phyloP scores from a whole-genome alignment of 768 basidiomycete genomes.

The Mycena indigotica region DNA sequence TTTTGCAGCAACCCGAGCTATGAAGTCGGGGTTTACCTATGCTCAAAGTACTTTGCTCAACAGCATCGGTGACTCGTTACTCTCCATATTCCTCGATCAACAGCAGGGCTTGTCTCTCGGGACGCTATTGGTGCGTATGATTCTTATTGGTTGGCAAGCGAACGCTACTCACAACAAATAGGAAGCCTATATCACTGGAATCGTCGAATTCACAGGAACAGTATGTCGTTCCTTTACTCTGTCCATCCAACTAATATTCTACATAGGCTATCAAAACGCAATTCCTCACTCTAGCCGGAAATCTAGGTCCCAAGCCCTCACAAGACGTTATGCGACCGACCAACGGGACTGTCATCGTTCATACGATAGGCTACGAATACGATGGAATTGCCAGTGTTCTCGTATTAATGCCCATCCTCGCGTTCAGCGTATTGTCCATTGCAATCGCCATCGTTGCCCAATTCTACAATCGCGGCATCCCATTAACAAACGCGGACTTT shows the following conservation, averaged over 20 bases:
- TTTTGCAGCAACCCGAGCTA: not conserved
- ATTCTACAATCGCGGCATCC: not conserved
- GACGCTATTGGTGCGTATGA: not conserved
- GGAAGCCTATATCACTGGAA: not conserved
- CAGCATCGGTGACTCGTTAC: not conserved
- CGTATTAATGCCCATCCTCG: not conserved
- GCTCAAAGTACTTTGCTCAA: not conserved
- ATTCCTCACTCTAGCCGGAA: not conserved
- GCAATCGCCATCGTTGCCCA: not conserved
- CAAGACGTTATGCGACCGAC: not conserved
- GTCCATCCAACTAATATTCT: not conserved
- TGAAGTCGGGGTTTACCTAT: not conserved
- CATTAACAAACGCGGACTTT: not conserved
- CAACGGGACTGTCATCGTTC: not conserved
- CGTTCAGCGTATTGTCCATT: not conserved
- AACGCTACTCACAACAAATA: not conserved
- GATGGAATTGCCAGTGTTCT: not conserved
- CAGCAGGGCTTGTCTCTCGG: not conserved
- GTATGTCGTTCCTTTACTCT: not conserved
- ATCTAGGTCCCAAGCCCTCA: not conserved
- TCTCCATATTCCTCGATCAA: not conserved
- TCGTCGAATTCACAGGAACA: not conserved
- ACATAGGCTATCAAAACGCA: not conserved
- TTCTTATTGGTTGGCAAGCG: not conserved
- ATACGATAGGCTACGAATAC: not conserved